Evolutionary conservation across 345 rosid genomes (phyloP), one percentile per base, ranked within the genome.

Genomic region (Salix dunnii): DNA sequence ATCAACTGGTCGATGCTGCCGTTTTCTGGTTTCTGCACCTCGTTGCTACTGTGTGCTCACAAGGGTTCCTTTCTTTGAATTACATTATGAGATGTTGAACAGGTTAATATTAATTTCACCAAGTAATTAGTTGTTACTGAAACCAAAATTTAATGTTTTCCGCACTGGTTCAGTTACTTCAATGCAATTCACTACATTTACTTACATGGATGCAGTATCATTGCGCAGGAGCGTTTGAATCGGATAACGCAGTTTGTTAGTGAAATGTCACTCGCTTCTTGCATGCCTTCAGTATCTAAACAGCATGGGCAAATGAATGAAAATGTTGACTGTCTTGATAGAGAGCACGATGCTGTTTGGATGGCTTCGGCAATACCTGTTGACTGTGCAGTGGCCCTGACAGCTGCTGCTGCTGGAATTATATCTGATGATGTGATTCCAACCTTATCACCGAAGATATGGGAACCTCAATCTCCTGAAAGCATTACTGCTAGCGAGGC

Each of bases 21-120:
- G 87, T 70, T 91, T 88, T 93, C 81, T 96, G 82, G 91, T 91
- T 82, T 90, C 99, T 81, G 99, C 98, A 7, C 99, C 96, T 83
- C 99, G 99, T 76, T 96, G 99, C 85, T 96, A 96, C 78, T 96
- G 99, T 83, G 55, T 96, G 86, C 86, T 96, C 65, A 91, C 99
- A 28, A 89, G 92, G 87, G 91, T 89, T 79, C 99, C 98, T 43
- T 96, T 93, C 88, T 96, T 96, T 83, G 97, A 93, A 86, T 81
- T 96, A 72, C 99, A 96, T 89, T 93, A 86, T 76, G 98, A 91
- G 89, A 89, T 93, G 97, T 81, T 96, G 79, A 93, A 93, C 93
- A 92, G 99, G 99, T 95, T 31, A 80, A 61, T 48, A 6, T 77
- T 71, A 30, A 73, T 77, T 78, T 74, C 42, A 75, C 77, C 49